Conservation (phyloP, 495 filamentous ascomycete genomes). For the Staphylotrichum longicolle region DNA sequence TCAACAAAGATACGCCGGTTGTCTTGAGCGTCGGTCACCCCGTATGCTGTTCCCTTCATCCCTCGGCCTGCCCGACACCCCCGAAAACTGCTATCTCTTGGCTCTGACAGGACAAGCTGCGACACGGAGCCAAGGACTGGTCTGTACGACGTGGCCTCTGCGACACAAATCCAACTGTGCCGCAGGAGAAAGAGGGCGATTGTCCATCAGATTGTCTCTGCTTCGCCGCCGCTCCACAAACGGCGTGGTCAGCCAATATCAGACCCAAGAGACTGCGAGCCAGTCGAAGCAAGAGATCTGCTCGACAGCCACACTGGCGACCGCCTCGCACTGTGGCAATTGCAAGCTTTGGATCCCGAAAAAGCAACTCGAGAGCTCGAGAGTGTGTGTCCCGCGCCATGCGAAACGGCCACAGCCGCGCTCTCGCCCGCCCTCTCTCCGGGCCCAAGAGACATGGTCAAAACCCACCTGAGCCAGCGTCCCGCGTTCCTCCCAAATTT, state of each 20-base stretch:
- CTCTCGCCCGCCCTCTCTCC: not conserved
- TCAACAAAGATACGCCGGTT: too few species aligned
- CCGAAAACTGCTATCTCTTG: not conserved
- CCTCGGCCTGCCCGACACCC: slow-evolving; percentile 5
- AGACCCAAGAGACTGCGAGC: not conserved
- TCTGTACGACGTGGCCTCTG: not conserved
- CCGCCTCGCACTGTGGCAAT: slow-evolving; percentile 13
- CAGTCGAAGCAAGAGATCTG: slow-evolving; percentile 5
- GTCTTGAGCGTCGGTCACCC: too few species aligned
- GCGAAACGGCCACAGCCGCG: slow-evolving; percentile 21
- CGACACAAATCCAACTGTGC: not conserved
- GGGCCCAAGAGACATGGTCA: slow-evolving; percentile 10
- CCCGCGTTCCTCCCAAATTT: slow-evolving; percentile 21
- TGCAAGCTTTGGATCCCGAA: slow-evolving; percentile 7
- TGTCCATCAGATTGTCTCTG: slow-evolving; percentile 3
- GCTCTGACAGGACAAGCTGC: not conserved
- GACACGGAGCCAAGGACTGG: not conserved
- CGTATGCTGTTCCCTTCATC: too few species aligned
- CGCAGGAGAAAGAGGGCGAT: not conserved
- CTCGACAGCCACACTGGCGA: slow-evolving; percentile 7
- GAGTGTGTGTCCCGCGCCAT: not conserved
- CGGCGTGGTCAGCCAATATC: not conserved
- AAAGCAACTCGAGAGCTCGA: slow-evolving; percentile 1
- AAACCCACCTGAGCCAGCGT: not conserved
- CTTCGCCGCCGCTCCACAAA: not conserved